Percentiles rank a stretch among this genome's conserved stretches.
Conservation (phyloP, 257 asterid species). For the Gentiana macrophylla region DNA sequence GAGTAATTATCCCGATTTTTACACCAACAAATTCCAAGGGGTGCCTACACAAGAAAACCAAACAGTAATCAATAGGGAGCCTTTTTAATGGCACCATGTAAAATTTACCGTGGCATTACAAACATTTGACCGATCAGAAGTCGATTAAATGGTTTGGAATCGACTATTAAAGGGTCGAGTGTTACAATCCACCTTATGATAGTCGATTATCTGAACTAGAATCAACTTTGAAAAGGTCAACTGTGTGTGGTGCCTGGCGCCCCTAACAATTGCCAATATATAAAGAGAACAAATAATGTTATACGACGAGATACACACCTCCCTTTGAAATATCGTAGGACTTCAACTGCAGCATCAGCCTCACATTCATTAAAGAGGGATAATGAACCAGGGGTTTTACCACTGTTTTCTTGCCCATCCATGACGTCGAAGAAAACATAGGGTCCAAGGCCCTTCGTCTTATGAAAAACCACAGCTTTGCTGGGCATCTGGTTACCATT, state of each 20-base stretch:
- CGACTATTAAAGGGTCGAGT: no score
- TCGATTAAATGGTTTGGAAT: no score
- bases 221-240: no score
- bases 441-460: conserved; percentile 74
- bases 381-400: conserved; percentile 54
- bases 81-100: background rate
- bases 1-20: conserved; percentile 86
- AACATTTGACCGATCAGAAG: no score
- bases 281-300: background rate
- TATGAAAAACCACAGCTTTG: conserved; percentile 74
- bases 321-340: conserved; percentile 48
- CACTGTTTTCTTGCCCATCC: conserved; percentile 88
- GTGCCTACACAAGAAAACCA: conserved; percentile 42
- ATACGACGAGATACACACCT: conserved; percentile 39
- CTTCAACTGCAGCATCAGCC: conserved; percentile 93
- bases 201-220: no score
- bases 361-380: conserved; percentile 80
- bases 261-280: no score
- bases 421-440: conserved; percentile 73
- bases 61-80: conserved; percentile 4
- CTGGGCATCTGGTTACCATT: conserved; percentile 58
- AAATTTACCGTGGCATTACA: no score
- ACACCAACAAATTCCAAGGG: conserved; percentile 69
- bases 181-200: no score
- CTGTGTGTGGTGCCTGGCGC: no score